phyloP scores from a whole-genome alignment of 768 basidiomycete species.

The Boletus subparvulus region DNA sequence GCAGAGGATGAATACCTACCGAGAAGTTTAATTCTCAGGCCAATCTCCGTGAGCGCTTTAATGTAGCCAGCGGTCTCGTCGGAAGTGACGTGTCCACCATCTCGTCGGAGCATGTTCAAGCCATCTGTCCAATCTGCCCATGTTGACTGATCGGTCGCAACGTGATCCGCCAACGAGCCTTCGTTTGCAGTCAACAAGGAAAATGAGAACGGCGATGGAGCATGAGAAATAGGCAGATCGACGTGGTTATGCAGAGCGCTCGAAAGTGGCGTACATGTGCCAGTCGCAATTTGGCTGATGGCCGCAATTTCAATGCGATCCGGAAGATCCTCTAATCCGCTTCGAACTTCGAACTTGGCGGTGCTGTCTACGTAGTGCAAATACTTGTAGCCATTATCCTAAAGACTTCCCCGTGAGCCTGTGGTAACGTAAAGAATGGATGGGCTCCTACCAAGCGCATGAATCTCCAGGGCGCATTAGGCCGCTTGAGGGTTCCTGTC shows the following conservation, averaged over 20 bases:
- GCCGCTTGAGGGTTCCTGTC: conserved; percentile 48
- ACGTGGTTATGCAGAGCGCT: conserved; percentile 60
- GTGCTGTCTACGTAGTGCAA: conserved; percentile 85
- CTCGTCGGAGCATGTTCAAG: conserved; percentile 79
- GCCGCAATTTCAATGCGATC: conserved; percentile 80
- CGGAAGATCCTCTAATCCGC: conserved; percentile 83
- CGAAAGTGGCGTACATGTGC: conserved; percentile 68
- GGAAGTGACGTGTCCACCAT: conserved; percentile 80
- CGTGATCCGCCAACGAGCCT: conserved; percentile 72
- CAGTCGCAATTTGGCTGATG: conserved; percentile 78
- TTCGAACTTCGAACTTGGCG: conserved; percentile 74
- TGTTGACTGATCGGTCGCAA: conserved; percentile 71
- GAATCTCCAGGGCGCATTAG: conserved; percentile 77
- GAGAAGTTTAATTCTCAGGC: conserved; percentile 85
- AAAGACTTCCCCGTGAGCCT: conserved; percentile 5
- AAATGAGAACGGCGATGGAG: conserved; percentile 71
- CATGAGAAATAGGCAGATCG: conserved; percentile 56
- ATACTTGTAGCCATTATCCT: conserved; percentile 79
- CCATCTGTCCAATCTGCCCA: conserved; percentile 97
- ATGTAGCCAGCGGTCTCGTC: conserved; percentile 86
- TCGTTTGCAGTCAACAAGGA: conserved; percentile 70
- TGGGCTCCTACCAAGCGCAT: conserved; percentile 67
- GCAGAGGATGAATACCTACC: conserved; percentile 45
- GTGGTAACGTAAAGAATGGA: neutral
- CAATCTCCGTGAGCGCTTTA: conserved; percentile 85